A percentile compares a stretch with the other conserved stretches of the same genome.
Conservation (phyloP, 495 filamentous ascomycete species). For the Podospora appendiculata region DNA sequence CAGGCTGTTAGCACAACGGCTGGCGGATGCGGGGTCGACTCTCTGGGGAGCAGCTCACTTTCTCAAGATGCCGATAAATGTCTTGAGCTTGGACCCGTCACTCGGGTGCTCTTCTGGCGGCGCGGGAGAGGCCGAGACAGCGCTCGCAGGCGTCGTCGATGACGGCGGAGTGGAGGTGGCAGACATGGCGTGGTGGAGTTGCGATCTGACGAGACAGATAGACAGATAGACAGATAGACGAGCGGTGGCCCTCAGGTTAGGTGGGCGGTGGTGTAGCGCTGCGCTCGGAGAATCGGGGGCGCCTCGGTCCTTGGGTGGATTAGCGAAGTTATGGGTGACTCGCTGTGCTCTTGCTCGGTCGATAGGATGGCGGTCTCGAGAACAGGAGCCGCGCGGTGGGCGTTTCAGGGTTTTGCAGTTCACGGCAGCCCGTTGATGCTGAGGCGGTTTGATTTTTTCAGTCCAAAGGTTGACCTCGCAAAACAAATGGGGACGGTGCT, state of each 20-base stretch:
- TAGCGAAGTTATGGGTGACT: no score
- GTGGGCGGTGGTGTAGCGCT: neutral
- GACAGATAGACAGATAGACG: neutral
- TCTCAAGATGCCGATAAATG: conserved; percentile 72
- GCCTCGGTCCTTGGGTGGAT: no score
- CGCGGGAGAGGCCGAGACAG: conserved; percentile 2
- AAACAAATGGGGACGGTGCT: no score
- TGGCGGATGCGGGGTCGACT: neutral
- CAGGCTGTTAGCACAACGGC: neutral
- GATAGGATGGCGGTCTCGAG: no score
- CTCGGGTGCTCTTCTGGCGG: conserved; percentile 54
- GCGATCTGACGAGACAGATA: neutral
- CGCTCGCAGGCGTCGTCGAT: conserved; percentile 4
- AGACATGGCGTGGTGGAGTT: neutral
- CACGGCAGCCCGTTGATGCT: no score
- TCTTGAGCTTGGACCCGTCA: conserved; percentile 76
- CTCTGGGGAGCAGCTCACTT: conserved; percentile 46
- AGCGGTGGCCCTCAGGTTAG: no score
- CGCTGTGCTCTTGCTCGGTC: no score
- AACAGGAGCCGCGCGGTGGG: no score
- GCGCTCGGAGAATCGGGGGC: neutral
- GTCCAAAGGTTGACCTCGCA: no score
- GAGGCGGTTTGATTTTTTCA: no score
- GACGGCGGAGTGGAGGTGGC: conserved; percentile 1
- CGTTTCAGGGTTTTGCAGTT: no score